These are phyloP conservation scores for Nyssa sinensis DNA, from an alignment of 148 eudicot species.

Conservation along the genomic window DNA sequence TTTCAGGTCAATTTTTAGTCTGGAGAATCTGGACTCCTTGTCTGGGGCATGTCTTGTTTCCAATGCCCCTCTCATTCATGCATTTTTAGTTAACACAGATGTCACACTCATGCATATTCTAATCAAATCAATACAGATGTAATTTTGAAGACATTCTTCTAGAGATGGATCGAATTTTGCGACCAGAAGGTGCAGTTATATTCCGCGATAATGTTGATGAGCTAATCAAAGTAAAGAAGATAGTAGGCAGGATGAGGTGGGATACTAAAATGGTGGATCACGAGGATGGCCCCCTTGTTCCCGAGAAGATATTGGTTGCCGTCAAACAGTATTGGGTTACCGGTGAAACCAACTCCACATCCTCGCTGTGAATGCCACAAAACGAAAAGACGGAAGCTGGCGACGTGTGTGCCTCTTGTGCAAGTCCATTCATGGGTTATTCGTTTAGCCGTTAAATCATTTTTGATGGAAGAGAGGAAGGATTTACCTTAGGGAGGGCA, in stretches of 20 bases:
- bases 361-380: slow-evolving; percentile 33
- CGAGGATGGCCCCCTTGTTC: slow-evolving; percentile 85
- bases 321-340: slow-evolving; percentile 88
- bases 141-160: slow-evolving; percentile 77
- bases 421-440: too few relatives aligned
- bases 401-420: neutral
- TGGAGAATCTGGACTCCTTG: too few relatives aligned
- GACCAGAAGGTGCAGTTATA: slow-evolving; percentile 95
- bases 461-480: slow-evolving; percentile 10
- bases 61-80: neutral
- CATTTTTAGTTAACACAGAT: neutral
- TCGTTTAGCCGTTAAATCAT: neutral
- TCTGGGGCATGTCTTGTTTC: neutral
- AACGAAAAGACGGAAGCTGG: neutral
- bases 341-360: slow-evolving; percentile 65
- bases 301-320: slow-evolving; percentile 78
- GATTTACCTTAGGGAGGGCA: neutral
- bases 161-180: slow-evolving; percentile 91
- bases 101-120: neutral
- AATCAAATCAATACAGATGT: slow-evolving; percentile 44
- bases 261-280: slow-evolving; percentile 75
- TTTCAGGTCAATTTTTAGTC: neutral
- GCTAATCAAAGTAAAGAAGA: slow-evolving; percentile 72
- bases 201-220: slow-evolving; percentile 86
- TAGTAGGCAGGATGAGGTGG: slow-evolving; percentile 78